A percentile compares a stretch with the other conserved stretches of the same genome.
Conservation (phyloP, 2,329 filamentous ascomycete species). For the Huntiella abstrusa region DNA sequence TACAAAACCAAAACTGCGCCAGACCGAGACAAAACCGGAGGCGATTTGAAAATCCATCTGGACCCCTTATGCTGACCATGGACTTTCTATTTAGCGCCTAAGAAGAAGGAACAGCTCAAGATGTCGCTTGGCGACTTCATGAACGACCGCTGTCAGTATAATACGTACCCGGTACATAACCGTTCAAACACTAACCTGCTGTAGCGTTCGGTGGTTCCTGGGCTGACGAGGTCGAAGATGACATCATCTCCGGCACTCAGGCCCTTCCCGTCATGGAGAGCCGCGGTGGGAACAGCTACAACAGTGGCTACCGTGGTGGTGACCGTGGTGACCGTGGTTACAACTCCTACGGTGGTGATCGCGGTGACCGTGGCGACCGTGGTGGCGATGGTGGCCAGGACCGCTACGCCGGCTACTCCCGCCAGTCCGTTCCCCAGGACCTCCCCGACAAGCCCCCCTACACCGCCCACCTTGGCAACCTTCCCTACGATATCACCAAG, state of each 20-base stretch:
- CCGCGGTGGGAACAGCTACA: constrained; percentile 18
- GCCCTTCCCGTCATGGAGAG: constrained; percentile 33
- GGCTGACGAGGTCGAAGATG: constrained; percentile 97
- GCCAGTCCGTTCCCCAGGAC: constrained; percentile 53
- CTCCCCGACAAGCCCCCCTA: constrained; percentile 84
- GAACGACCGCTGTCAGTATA: constrained; percentile 36
- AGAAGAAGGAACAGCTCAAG: constrained; percentile 88
- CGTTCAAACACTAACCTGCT: not conserved
- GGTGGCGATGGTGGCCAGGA: not conserved
- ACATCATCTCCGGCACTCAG: constrained; percentile 35
- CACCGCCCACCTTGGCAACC: constrained; percentile 89
- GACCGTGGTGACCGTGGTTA: constrained; percentile 22
- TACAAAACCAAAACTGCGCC: no score
- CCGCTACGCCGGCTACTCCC: constrained; percentile 16
- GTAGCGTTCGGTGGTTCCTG: constrained; percentile 59
- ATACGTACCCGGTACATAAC: not conserved
- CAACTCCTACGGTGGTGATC: constrained; percentile 2
- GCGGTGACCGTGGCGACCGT: constrained; percentile 1
- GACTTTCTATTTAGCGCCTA: constrained; percentile 45
- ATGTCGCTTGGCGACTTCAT: constrained; percentile 96
- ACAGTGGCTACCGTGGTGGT: constrained; percentile 15
- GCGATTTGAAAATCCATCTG: no score
- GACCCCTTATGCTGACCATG: no score
- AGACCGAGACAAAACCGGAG: no score
- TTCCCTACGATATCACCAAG: constrained; percentile 82